Conservation (phyloP, 2,329 filamentous ascomycete species). For the Emericellopsis atlantica region DNA sequence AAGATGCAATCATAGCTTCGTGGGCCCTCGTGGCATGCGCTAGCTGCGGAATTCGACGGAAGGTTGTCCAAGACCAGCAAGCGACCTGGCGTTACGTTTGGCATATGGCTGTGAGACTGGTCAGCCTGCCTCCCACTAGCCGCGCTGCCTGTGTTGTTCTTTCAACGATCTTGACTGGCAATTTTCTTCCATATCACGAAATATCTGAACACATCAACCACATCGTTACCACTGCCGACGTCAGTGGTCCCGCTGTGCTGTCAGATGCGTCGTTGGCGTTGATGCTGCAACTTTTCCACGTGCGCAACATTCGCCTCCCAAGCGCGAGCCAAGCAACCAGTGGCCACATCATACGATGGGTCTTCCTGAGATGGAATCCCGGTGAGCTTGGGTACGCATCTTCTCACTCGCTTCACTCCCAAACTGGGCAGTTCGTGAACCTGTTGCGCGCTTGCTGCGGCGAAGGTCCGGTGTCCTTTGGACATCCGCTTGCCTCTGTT, state of each 20-base stretch:
- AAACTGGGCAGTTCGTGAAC: constrained; percentile 52
- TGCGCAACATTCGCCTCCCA: constrained; percentile 55
- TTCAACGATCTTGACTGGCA: constrained; percentile 49
- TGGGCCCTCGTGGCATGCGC: constrained; percentile 81
- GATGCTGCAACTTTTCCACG: constrained; percentile 56
- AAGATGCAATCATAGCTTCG: constrained; percentile 51
- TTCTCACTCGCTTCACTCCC: constrained; percentile 49
- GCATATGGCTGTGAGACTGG: constrained; percentile 58
- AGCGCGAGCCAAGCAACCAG: constrained; percentile 54
- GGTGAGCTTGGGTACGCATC: constrained; percentile 57
- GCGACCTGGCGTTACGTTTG: constrained; percentile 60
- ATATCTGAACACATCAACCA: constrained; percentile 58
- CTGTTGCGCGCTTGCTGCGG: constrained; percentile 62
- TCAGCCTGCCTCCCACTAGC: constrained; percentile 58
- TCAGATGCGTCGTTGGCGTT: constrained; percentile 69
- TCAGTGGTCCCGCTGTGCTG: constrained; percentile 66
- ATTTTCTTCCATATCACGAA: constrained; percentile 54
- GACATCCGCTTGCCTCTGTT: neutral
- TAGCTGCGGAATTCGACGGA: constrained; percentile 16
- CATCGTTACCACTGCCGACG: constrained; percentile 64
- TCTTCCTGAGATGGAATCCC: constrained; percentile 71
- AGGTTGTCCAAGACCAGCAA: constrained; percentile 18
- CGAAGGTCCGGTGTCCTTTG: constrained; percentile 14
- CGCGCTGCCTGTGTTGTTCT: constrained; percentile 68
- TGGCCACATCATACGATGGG: constrained; percentile 67